Base-by-base conservation (phyloP, 2,329 filamentous ascomycete genomes). In the Truncatella angustata region DNA sequence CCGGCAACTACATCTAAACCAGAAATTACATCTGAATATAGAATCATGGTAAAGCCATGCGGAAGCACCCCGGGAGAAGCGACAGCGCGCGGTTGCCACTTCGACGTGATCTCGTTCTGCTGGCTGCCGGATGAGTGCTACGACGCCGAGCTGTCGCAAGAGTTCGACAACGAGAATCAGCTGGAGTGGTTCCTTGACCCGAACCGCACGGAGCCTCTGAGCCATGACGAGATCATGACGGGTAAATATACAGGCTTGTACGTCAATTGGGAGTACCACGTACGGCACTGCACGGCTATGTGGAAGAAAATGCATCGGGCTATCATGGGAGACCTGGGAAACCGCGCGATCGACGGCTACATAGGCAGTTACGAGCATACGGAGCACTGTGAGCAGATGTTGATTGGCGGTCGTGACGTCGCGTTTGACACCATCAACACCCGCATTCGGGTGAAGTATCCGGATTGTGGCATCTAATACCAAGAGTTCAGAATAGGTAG, bases 51-150 rank as follows among this genome's bases (percentile, higher is more conserved):
- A n/a, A 49, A 30, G 39, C 54, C 45, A 20, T 62, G 53, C 54
- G 61, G 58, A 30, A 51, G 49, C 12, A 50, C 58, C 24, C 46
- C 61, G 0, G 42, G 47, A 4, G 55, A 61, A 53, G 63, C 63
- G 9, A 37, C 28, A 4, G 47, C 53, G 23, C 46, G 39, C 4
- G 57, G 58, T 16, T 66, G 62, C 52, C 43, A 54, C 18, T 64
- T 66, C 48, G 62, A 66, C 53, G 51, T 60, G 5, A 61, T 63
- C 21, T 52, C 50, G 21, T 65, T 62, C 50, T 54, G 58, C 6
- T 66, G 63, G 62, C 55, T 60, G 3, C 56, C 60, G 3, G 46
- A 54, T 24, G 54, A 53, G 9, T 66, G 63, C 55, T 64, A 56
- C 49, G 62, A 65, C 50, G 46, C 11, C 5, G 55, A 59, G 14